Base-by-base conservation (phyloP, 352 stramenopile genomes). In the Globisporangium cederbergense region DNA sequence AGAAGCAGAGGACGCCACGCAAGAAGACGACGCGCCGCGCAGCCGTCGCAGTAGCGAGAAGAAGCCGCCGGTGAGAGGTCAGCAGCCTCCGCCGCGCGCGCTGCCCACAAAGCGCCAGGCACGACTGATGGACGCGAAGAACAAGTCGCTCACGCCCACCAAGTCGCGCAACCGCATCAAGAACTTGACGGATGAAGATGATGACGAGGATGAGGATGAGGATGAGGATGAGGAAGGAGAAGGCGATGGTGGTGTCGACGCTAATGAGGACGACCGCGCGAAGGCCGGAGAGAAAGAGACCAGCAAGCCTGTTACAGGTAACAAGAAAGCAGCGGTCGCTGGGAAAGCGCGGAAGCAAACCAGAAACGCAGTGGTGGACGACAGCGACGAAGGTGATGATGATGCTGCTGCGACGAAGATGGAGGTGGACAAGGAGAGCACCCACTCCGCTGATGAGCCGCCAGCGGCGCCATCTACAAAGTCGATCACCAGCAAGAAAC, bases 1-100 rank as follows among this genome's bases (percentile, higher is more conserved):
- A 4, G 62, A 62, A 16, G 64, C 78, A 51, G 55, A 68, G 62
- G 58, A 51, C 25, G 65, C 60, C 53, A 71, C 75, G 10, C 56
- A 59, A 10, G 57, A 64, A 10, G 69, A 79, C 54, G 58, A 74
- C 66, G 49, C 2, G 30, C 45, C 3, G 66, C 60, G 16, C 62
- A 68, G 40, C 68, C 65, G 1, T 62, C 55, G 28, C 77, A 78
- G 58, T 79, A 79, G 13, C 66, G 73, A 3, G 60, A 79, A 49
- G 64, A 75, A 10, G 56, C 72, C 25, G 54, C 66, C 6, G 58
- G 66, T 0, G 61, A 67, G 22, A 62, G 64, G 0, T 58, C 72
- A 3, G 65, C 66, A 18, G 66, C 73, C 11, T 58, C 66, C 22
- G 67, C 73, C 14, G 58, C 70, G 4, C 45, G 73, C 2, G 61